Conservation (phyloP, 805 yeast genomes). For the Phaffomyces antillensis region DNA sequence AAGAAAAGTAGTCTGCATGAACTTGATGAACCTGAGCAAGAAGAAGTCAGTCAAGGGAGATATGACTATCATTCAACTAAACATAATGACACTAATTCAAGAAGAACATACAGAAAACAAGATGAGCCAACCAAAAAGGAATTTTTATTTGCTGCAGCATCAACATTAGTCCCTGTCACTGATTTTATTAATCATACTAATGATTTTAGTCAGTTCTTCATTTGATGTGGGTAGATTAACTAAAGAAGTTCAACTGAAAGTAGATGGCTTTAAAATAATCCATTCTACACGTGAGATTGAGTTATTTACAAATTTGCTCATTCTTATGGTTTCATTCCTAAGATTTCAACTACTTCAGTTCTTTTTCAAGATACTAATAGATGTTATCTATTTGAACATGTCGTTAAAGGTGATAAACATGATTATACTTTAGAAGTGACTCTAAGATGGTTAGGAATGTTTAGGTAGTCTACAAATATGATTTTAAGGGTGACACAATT, state of each 20-base stretch:
- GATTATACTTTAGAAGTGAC: constrained; percentile 20
- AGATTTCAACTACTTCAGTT: constrained; percentile 8
- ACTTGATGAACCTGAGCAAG: constrained; percentile 1
- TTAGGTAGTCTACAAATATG: constrained; percentile 28
- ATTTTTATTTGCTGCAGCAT: constrained; percentile 39
- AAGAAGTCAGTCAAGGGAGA: neutral
- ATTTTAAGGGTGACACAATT: constrained; percentile 6
- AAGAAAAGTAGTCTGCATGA: neutral
- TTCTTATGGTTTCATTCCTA: constrained; percentile 43
- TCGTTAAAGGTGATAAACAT: constrained; percentile 8
- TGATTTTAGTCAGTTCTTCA: constrained; percentile 38
- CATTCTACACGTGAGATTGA: constrained; percentile 21
- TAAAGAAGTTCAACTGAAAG: constrained; percentile 36
- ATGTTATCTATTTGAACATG: constrained; percentile 9
- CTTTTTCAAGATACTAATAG: constrained; percentile 28
- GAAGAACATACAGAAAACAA: constrained; percentile 3
- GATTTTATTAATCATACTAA: constrained; percentile 63
- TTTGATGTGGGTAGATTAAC: constrained; percentile 49
- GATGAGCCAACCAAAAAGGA: neutral
- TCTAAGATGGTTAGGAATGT: constrained; percentile 30
- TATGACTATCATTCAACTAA: neutral
- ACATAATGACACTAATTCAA: constrained; percentile 2
- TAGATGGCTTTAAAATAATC: constrained; percentile 10
- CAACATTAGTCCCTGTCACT: constrained; percentile 56
- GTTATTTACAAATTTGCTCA: constrained; percentile 32